Evolutionary conservation across 305 asterid genomes (phyloP), one percentile per base, ranked within the genome.

Genomic region (Caryopteris hybrid): DNA sequence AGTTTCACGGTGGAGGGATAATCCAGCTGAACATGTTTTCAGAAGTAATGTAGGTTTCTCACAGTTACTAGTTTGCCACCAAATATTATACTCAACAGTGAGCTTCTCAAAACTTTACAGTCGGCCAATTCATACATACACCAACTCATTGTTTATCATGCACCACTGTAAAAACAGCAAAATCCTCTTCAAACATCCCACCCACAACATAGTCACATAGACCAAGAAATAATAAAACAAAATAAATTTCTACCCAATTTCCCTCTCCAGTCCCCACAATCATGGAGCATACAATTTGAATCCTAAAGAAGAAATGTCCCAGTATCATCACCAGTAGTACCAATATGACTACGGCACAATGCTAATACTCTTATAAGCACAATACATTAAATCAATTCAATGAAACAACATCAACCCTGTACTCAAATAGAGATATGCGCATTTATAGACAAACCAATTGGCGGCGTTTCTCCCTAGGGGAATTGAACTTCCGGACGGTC

Each of bases 401-500:
- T 23, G n/a, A 50, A 64, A 38, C 29, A 50, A 2, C 52, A 51
- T 16, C 53, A 39, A 63, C 11, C 29, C 33, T 12, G 31, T 14
- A 14, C 3, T 13, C 14, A 34, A 10, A 33, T 55, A 21, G 56
- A 59, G 17, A 42, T 36, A 43, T 13, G 53, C 9, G 33, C 12
- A 6, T 23, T 52, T 5, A n/a, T n/a, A 68, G 42, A 71, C 83
- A 13, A 46, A 92, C 99, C 99, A 88, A 81, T 66, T 85, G 70
- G 23, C 88, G 91, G 52, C 98, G 97, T 69, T 86, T 85, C 76
- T 76, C 86, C 73, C 82, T 73, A 50, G 98, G 98, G 27, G 99
- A 91, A 74, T 74, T 81, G 79, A 94, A 83, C 77, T 91, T 94
- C 41, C 80, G 77, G 46, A 86, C 86, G 14, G 99, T 91, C 77